Percentiles rank a stretch among this genome's conserved stretches.
phyloP scores from a whole-genome alignment of 208 protist genomes.

The Leishmania braziliensis region DNA sequence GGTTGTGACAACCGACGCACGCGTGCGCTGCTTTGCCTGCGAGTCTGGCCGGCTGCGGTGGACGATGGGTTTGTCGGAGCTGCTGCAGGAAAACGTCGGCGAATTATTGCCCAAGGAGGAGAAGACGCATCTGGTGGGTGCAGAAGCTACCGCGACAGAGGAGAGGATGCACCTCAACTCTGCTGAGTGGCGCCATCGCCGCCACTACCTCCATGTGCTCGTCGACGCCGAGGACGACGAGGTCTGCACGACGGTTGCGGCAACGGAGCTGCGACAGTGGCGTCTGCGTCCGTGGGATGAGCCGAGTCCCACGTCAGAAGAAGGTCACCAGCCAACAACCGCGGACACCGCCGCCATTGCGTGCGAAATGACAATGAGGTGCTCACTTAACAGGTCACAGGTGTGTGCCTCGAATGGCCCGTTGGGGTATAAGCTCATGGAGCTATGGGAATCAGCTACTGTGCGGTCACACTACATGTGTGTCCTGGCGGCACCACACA shows the following conservation, averaged over 20 bases:
- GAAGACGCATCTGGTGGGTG: background rate
- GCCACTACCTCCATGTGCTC: constrained; percentile 41
- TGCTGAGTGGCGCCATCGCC: constrained; percentile 22
- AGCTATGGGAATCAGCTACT: constrained; percentile 10
- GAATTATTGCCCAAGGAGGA: background rate
- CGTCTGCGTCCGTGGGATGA: constrained; percentile 27
- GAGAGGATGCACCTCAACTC: background rate
- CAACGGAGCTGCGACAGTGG: constrained; percentile 29
- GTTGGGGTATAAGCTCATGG: constrained; percentile 15
- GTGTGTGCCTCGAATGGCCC: background rate
- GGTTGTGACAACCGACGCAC: constrained; percentile 65
- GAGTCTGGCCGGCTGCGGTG: constrained; percentile 58
- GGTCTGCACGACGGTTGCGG: constrained; percentile 43
- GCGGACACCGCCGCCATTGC: background rate
- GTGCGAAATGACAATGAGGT: constrained; percentile 10
- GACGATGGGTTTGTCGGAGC: constrained; percentile 37
- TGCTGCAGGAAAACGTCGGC: constrained; percentile 18
- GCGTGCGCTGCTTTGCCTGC: constrained; percentile 67
- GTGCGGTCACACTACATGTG: background rate
- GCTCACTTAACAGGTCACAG: background rate
- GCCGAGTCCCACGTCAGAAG: background rate
- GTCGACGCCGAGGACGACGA: constrained; percentile 49
- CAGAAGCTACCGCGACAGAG: background rate
- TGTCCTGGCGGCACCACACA: constrained; percentile 3
- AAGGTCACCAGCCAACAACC: background rate